Evolutionary conservation across 2,329 filamentous ascomycete genomes (phyloP), one percentile per base, ranked within the genome.

Genomic region (Ascochyta pisi): DNA sequence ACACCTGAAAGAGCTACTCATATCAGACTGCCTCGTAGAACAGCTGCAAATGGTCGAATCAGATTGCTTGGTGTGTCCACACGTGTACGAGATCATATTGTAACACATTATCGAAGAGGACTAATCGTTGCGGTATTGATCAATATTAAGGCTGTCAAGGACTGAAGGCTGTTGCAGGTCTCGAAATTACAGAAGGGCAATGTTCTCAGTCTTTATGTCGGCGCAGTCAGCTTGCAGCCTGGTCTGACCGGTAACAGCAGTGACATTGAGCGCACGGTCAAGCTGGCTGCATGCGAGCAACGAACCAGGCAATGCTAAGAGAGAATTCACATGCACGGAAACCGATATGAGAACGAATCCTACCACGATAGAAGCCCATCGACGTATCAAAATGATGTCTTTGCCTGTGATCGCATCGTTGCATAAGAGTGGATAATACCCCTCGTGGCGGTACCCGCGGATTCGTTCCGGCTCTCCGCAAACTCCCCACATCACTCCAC

Each of bases 401-500:
- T 26, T 29, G 40, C 8, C n/a, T 42, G 16, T 34, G 16, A 23
- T 35, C 3, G 19, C 19, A 15, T 24, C 8, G 29, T n/a, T 35
- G 22, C n/a, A 22, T 19, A 15, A 24, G 29, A 15, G 13, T 34
- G 6, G 19, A 44, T n/a, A 3, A 6, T 45, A 45, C 46, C 46
- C 52, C 52, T 55, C 52, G 42, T 44, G 29, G 26, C 39, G 31
- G 39, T 19, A 26, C 10, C 16, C 15, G 44, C 34, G 39, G 34
- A 35, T 6, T 19, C 19, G 19, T 19, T 19, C 19, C 19, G 53
- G 47, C 46, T 55, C 52, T 55, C 53, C 53, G 27, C 53, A 38
- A n/a, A 13, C 39, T 33, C 41, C 40, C 52, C 52, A 55, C 46
- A 45, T 35, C 42, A 53, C 42, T 35, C 50, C 35, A 44, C 26